phyloP scores from a whole-genome alignment of 805 yeast genomes.

The Hanseniaspora meyeri region DNA sequence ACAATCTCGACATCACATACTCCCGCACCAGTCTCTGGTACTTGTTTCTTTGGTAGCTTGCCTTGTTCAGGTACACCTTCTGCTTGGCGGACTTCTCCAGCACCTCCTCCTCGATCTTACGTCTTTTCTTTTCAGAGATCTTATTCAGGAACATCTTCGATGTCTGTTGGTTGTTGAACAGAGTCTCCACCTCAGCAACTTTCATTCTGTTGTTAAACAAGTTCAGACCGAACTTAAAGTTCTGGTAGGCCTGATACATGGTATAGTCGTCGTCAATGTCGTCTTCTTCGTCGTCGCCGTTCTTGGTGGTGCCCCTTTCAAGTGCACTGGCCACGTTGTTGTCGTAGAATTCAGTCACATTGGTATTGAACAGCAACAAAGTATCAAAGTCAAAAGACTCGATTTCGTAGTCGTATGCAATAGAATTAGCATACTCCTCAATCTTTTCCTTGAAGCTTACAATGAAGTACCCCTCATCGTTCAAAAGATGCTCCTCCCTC shows the following conservation, averaged over 20 bases:
- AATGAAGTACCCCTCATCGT: slow-evolving; percentile 5
- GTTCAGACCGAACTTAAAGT: slow-evolving; percentile 22
- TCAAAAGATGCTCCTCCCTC: neutral
- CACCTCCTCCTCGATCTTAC: slow-evolving; percentile 33
- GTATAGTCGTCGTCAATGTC: slow-evolving; percentile 16
- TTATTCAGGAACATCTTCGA: slow-evolving; percentile 63
- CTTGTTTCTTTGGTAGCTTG: slow-evolving; percentile 21
- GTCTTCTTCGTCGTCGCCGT: slow-evolving; percentile 2
- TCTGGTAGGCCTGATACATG: slow-evolving; percentile 18
- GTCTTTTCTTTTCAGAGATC: slow-evolving; percentile 42
- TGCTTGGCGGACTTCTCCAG: slow-evolving; percentile 29
- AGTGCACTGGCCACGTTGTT: neutral
- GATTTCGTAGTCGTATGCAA: slow-evolving; percentile 19
- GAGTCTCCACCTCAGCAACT: slow-evolving; percentile 49
- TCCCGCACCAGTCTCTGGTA: slow-evolving; percentile 23
- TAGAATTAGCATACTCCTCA: slow-evolving; percentile 21
- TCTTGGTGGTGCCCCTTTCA: neutral
- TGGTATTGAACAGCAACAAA: slow-evolving; percentile 17
- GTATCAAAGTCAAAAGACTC: slow-evolving; percentile 22
- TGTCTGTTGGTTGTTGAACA: slow-evolving; percentile 58
- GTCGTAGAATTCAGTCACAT: slow-evolving; percentile 7
- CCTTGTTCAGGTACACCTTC: slow-evolving; percentile 22
- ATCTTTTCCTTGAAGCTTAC: slow-evolving; percentile 24
- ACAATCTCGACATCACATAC: slow-evolving; percentile 22
- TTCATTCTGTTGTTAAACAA: slow-evolving; percentile 37